These are phyloP conservation scores for Penicillium italicum DNA, from an alignment of 2,329 filamentous ascomycete species.

Conservation along the genomic window DNA sequence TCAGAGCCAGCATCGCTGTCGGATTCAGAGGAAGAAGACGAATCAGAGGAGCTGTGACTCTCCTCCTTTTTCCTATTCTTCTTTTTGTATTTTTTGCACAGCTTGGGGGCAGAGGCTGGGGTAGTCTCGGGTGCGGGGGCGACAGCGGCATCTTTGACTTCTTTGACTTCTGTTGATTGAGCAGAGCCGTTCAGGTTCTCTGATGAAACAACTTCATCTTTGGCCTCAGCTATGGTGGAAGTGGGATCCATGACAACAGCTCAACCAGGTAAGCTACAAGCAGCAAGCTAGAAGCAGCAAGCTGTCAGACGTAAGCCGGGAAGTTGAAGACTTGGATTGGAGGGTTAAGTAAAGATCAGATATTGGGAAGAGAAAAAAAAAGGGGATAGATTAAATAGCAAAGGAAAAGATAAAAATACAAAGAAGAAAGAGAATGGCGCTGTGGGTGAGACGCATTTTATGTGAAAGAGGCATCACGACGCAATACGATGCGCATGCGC, in stretches of 20 bases:
- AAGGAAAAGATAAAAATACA: background rate
- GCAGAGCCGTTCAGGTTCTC: conserved; percentile 24
- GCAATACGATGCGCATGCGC: background rate
- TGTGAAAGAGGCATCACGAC: conserved; percentile 2
- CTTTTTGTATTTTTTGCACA: conserved; percentile 36
- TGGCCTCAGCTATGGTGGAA: conserved; percentile 25
- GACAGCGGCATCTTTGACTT: conserved; percentile 17
- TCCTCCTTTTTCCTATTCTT: conserved; percentile 15
- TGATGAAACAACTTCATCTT: conserved; percentile 29
- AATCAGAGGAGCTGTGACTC: conserved; percentile 19
- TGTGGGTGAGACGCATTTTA: conserved; percentile 14
- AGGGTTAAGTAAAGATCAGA: background rate
- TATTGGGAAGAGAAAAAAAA: background rate
- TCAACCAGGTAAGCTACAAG: background rate
- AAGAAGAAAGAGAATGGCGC: conserved; percentile 7
- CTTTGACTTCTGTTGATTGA: conserved; percentile 11
- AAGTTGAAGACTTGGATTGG: background rate
- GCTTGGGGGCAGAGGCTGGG: conserved; percentile 13
- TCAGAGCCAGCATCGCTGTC: conserved; percentile 20
- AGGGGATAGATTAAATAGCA: background rate
- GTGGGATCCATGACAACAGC: conserved; percentile 19
- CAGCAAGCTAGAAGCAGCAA: background rate
- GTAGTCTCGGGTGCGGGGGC: conserved; percentile 24
- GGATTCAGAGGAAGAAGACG: conserved; percentile 21
- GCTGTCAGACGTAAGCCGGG: background rate